Base-by-base conservation (phyloP, 192 early-diverging fungal species). In the Mortierella antarctica region DNA sequence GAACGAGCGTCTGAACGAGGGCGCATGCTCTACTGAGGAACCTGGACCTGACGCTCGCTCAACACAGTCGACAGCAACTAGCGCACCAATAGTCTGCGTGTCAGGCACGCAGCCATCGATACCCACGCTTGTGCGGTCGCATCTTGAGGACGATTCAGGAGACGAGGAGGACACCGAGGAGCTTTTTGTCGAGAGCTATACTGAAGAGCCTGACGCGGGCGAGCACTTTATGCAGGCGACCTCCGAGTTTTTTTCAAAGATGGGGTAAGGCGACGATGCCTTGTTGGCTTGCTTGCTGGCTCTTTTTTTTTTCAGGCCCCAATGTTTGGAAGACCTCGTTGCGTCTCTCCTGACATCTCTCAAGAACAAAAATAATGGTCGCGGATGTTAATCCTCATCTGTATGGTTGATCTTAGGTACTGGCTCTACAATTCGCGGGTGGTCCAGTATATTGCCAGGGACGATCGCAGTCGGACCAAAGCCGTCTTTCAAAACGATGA, bases 391-490 rank as follows among this genome's bases (percentile, higher is more conserved):
- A 42, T 31, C 31, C 31, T 31, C 31, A 31, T 31, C 31, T 31
- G 53, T 21, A 51, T 63, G 17, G 17, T 14, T 52, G 8, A 21
- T 13, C 12, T 62, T 70, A 85, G 83, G 17, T 81, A 85, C 68
- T 85, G 83, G 83, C 40, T 85, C 10, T 85, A 76, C 46, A 85
- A 77, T 65, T 70, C 78, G 12, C 54, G 71, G 44, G 42, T 85
- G 17, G 63, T 74, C 23, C 83, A 85, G 40, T 81, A 81, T 20
- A 80, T 85, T 60, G 69, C 71, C 44, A 62, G 78, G 21, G 83
- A 85, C 47, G 83, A 85, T 45, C 65, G 78, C 7, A 44, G 63
- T 2, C 62, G 83, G 31, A 72, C 65, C 20, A 85, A 82, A 53
- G 72, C 67, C 7, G 49, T 46, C 15, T 85, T 82, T 42, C 67